Evolutionary conservation across 1,284 basidiomycete genomes (phyloP).

Genomic region (Moniliella sp.): DNA sequence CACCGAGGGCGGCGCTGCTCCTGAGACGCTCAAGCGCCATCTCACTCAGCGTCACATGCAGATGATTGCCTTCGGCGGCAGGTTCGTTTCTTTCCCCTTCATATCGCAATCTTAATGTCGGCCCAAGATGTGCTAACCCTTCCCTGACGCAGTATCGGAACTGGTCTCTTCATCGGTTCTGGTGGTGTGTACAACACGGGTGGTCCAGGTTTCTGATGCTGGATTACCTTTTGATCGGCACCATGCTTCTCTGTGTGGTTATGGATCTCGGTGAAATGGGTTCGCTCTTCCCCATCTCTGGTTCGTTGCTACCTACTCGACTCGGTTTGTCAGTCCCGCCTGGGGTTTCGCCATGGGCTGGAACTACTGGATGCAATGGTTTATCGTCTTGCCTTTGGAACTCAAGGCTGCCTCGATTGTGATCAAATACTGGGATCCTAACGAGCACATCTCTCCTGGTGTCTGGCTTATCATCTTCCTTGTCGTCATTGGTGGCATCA

Average conservation of each 20-base stretch:
- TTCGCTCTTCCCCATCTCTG: constrained; percentile 41
- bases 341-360: constrained; percentile 44
- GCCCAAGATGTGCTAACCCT: too few species aligned
- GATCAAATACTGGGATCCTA: constrained; percentile 49
- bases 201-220: constrained; percentile 35
- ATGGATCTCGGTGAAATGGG: constrained; percentile 38
- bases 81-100: background rate
- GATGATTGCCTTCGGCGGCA: constrained; percentile 22
- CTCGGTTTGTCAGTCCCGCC: constrained; percentile 56
- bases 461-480: constrained; percentile 57
- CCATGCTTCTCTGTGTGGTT: constrained; percentile 12
- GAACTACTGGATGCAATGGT: constrained; percentile 41
- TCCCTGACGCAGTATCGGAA: constrained; percentile 24
- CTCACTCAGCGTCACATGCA: constrained; percentile 17
- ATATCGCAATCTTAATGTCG: background rate
- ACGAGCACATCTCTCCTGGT: constrained; percentile 41
- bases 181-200: constrained; percentile 40
- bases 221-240: constrained; percentile 27
- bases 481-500: constrained; percentile 51
- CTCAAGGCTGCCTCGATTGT: constrained; percentile 55
- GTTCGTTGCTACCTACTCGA: constrained; percentile 58
- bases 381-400: constrained; percentile 50
- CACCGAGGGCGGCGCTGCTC: too few species aligned
- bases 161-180: constrained; percentile 48
- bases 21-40: constrained; percentile 14